Conservation (phyloP, 768 basidiomycete species). For the Mycena latifolia region DNA sequence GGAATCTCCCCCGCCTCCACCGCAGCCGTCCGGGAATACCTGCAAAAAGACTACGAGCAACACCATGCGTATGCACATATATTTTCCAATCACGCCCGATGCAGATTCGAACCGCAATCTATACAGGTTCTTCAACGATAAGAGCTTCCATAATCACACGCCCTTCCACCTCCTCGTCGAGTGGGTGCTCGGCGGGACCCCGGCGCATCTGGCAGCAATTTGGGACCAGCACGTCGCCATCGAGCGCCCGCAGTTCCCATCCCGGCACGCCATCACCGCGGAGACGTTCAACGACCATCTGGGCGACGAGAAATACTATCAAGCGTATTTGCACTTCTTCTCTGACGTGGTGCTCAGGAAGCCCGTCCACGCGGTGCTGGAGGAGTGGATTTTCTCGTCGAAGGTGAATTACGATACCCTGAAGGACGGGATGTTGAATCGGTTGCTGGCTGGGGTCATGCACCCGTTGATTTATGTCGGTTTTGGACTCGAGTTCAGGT, state of each 20-base stretch:
- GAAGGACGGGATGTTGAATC: constrained; percentile 50
- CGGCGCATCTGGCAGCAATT: constrained; percentile 49
- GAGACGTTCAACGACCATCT: constrained; percentile 68
- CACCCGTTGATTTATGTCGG: constrained; percentile 78
- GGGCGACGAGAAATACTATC: constrained; percentile 70
- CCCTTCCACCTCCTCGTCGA: constrained; percentile 70
- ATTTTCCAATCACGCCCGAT: constrained; percentile 41
- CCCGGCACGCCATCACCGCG: constrained; percentile 59
- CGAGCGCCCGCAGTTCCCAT: constrained; percentile 52
- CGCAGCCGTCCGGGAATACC: constrained; percentile 49
- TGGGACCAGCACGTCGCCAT: constrained; percentile 52
- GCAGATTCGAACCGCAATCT: constrained; percentile 47
- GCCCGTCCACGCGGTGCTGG: constrained; percentile 57
- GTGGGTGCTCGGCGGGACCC: constrained; percentile 70
- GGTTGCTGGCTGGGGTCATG: constrained; percentile 68
- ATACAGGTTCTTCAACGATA: constrained; percentile 3
- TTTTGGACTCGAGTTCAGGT: constrained; percentile 70
- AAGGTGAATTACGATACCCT: constrained; percentile 60
- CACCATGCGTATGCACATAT: constrained; percentile 50
- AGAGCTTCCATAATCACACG: constrained; percentile 54
- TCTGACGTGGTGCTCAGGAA: constrained; percentile 54
- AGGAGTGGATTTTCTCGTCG: constrained; percentile 71
- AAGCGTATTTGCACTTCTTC: constrained; percentile 72
- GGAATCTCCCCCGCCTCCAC: constrained; percentile 54
- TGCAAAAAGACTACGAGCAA: constrained; percentile 67